A percentile compares a stretch with the other conserved stretches of the same genome.
Evolutionary conservation across 2,329 filamentous ascomycete genomes (phyloP).

Genomic region (Xylaria sp.): DNA sequence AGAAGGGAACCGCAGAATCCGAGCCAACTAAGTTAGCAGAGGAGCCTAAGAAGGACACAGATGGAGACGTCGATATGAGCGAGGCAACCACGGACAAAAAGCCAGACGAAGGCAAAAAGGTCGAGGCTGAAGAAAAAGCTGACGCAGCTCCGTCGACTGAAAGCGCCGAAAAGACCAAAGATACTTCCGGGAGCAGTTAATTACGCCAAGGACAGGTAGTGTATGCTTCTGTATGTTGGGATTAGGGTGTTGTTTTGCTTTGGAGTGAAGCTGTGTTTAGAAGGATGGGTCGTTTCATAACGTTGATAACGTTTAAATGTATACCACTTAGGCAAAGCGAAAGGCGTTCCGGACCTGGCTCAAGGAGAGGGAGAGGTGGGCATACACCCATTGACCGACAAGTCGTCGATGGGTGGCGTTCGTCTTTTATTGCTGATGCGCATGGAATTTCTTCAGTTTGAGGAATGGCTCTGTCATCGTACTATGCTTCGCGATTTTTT

Average conservation of each 20-base stretch:
- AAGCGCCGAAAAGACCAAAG: slow-evolving; percentile 21
- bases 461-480: not conserved
- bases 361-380: slow-evolving; percentile 14
- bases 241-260: not conserved
- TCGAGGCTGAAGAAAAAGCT: slow-evolving; percentile 27
- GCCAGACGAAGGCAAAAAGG: slow-evolving; percentile 43
- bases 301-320: slow-evolving; percentile 24
- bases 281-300: slow-evolving; percentile 11
- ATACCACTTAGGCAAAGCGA: slow-evolving; percentile 24
- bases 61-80: slow-evolving; percentile 60
- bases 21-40: slow-evolving; percentile 29
- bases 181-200: slow-evolving; percentile 24
- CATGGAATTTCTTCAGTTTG: not conserved
- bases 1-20: slow-evolving; percentile 35
- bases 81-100: slow-evolving; percentile 46
- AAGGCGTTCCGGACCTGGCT: slow-evolving; percentile 32
- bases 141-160: slow-evolving; percentile 21
- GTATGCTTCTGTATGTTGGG: not conserved
- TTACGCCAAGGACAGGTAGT: not conserved
- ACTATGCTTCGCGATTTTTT: too few species aligned
- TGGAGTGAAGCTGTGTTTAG: slow-evolving; percentile 19
- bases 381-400: slow-evolving; percentile 3
- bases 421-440: slow-evolving; percentile 1
- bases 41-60: slow-evolving; percentile 48
- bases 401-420: not conserved